Conservation (phyloP, 2,329 filamentous ascomycete genomes). For the Aspergillus transmontanensis region DNA sequence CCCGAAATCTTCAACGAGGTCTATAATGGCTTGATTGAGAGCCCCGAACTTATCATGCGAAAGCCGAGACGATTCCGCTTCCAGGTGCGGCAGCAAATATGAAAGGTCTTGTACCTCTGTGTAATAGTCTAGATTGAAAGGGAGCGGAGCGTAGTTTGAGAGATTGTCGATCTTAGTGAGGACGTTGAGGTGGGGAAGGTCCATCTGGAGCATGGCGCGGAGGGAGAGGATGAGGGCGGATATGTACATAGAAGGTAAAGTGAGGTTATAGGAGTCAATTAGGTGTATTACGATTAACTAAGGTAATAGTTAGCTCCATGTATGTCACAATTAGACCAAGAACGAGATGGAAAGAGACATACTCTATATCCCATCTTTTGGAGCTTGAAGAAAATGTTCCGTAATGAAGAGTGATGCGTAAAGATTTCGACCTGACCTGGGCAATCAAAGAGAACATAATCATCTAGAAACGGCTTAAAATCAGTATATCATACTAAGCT, state of each 20-base stretch:
- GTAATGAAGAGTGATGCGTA: slow-evolving; percentile 87
- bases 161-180: slow-evolving; percentile 98
- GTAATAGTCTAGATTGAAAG: slow-evolving; percentile 96
- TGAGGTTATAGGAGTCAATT: slow-evolving; percentile 90
- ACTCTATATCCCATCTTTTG: slow-evolving; percentile 93
- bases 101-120: slow-evolving; percentile 93
- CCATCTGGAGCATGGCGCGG: slow-evolving; percentile 97
- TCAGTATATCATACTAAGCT: slow-evolving; percentile 9
- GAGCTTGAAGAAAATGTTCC: slow-evolving; percentile 87
- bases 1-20: slow-evolving; percentile 84
- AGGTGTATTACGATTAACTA: slow-evolving; percentile 93
- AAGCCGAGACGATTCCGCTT: slow-evolving; percentile 72
- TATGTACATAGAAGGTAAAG: slow-evolving; percentile 90
- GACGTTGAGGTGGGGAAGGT: slow-evolving; percentile 93
- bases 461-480: slow-evolving; percentile 55
- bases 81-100: slow-evolving; percentile 78
- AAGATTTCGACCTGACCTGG: slow-evolving; percentile 97
- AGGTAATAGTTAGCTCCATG: slow-evolving; percentile 12
- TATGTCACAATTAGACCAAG: not conserved
- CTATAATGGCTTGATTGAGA: slow-evolving; percentile 83
- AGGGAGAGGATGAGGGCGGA: slow-evolving; percentile 91
- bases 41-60: slow-evolving; percentile 76
- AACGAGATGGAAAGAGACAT: slow-evolving; percentile 38
- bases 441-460: slow-evolving; percentile 94
- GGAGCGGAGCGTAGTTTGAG: slow-evolving; percentile 77